phyloP scores from a whole-genome alignment of 495 filamentous ascomycete species.

The Penicillium goetzii region DNA sequence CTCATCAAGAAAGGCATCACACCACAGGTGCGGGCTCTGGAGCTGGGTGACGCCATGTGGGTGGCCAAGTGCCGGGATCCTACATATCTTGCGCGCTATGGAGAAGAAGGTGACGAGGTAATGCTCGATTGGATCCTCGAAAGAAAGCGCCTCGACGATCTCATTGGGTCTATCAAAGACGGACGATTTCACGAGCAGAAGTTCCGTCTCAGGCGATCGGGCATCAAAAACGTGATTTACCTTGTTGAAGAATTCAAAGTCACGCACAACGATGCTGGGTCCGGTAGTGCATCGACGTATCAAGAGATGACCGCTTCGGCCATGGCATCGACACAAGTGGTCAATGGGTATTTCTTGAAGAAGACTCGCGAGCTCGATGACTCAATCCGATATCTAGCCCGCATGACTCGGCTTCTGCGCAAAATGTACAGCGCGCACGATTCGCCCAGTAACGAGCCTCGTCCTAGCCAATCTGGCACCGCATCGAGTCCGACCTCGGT shows the following conservation, averaged over 20 bases:
- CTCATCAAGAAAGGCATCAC: conserved; percentile 67
- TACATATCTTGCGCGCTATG: conserved; percentile 55
- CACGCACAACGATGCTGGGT: conserved; percentile 40
- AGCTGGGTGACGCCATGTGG: conserved; percentile 81
- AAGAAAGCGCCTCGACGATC: conserved; percentile 80
- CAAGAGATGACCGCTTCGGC: conserved; percentile 70
- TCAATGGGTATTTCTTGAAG: conserved; percentile 83
- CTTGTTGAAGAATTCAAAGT: conserved; percentile 76
- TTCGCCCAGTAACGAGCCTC: conserved; percentile 17
- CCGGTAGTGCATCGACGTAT: conserved; percentile 52
- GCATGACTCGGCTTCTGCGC: conserved; percentile 72
- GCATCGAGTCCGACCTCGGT: conserved; percentile 17
- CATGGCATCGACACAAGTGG: conserved; percentile 78
- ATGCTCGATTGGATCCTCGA: conserved; percentile 84
- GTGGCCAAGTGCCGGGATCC: conserved; percentile 71
- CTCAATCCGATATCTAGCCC: conserved; percentile 75
- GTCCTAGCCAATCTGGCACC: conserved; percentile 2
- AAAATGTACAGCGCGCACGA: conserved; percentile 62
- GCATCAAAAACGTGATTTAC: conserved; percentile 76
- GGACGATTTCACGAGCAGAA: conserved; percentile 87
- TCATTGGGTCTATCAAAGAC: conserved; percentile 79
- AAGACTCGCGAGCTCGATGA: conserved; percentile 77
- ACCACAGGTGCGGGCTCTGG: conserved; percentile 66
- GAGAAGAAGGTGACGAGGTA: conserved; percentile 71
- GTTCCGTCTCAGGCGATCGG: conserved; percentile 72